phyloP scores from a whole-genome alignment of 208 protist genomes.

The Trypanosoma congolense region DNA sequence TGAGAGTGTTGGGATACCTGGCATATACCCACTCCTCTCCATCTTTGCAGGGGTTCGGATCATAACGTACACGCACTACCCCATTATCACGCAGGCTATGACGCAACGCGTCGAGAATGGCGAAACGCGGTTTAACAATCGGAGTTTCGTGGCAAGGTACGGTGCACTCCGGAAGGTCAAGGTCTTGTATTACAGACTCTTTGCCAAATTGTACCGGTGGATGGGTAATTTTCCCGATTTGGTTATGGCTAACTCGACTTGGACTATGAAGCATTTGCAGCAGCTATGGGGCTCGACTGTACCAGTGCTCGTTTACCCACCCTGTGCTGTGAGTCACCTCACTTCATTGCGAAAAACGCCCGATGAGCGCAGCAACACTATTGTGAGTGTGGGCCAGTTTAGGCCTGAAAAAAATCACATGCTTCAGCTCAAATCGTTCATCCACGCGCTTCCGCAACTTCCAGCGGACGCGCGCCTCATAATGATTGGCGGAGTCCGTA shows the following conservation, averaged over 20 bases:
- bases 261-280: conserved; percentile 93
- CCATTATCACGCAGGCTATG: conserved; percentile 92
- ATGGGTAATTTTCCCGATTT: conserved; percentile 71
- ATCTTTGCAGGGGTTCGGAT: conserved; percentile 77
- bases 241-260: conserved; percentile 95
- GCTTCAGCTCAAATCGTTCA: conserved; percentile 91
- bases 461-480: conserved; percentile 51
- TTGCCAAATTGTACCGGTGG: conserved; percentile 85
- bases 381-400: conserved; percentile 96
- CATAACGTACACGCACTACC: conserved; percentile 97
- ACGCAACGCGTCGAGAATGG: conserved; percentile 43
- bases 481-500: conserved; percentile 85
- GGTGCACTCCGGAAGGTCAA: conserved; percentile 55
- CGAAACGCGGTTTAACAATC: conserved; percentile 75
- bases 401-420: conserved; percentile 97
- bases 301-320: conserved; percentile 85
- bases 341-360: conserved; percentile 21
- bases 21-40: conserved; percentile 91
- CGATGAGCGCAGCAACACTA: conserved; percentile 37
- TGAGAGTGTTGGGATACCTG: conserved; percentile 96
- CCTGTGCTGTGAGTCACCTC: conserved; percentile 80
- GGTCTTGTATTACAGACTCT: conserved; percentile 84
- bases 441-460: conserved; percentile 28
- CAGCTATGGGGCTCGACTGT: conserved; percentile 67
- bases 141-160: conserved; percentile 32